Conservation (phyloP, 257 asterid species). For the Petunia axillaris region DNA sequence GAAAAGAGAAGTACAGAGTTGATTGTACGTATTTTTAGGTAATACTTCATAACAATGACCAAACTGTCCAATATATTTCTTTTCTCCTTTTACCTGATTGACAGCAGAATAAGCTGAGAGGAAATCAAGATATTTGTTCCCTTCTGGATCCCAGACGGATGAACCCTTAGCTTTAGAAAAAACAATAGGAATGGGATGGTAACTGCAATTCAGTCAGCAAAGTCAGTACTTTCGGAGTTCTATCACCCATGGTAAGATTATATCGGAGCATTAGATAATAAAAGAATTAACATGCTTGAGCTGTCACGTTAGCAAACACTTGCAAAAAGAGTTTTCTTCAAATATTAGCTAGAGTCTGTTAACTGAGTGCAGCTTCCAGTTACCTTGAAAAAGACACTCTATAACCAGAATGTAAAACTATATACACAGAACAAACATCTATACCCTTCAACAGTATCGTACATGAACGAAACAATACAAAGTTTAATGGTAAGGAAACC, state of each 20-base stretch:
- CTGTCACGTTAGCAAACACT: neutral
- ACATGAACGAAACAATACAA: too few species aligned
- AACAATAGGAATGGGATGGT: conserved; percentile 92
- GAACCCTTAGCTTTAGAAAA: conserved; percentile 94
- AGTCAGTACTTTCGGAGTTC: conserved; percentile 5
- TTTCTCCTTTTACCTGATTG: conserved; percentile 67
- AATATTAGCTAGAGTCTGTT: neutral
- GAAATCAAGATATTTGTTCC: conserved; percentile 88
- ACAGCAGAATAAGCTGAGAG: conserved; percentile 96
- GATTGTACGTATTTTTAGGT: neutral
- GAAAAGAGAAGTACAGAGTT: neutral
- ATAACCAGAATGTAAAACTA: neutral
- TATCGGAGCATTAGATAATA: neutral
- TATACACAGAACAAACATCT: too few species aligned
- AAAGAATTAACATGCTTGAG: conserved; percentile 8
- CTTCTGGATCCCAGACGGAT: conserved; percentile 90
- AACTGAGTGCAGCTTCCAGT: conserved; percentile 5
- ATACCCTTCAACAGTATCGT: too few species aligned
- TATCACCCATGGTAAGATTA: neutral
- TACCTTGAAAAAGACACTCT: neutral
- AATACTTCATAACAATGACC: neutral
- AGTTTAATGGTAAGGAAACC: too few species aligned
- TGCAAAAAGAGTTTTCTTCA: neutral
- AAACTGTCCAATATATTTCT: neutral
- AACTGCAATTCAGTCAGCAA: conserved; percentile 59